Percentiles rank a stretch among this genome's conserved stretches.
These are phyloP conservation scores for Suillus alpinus DNA, from an alignment of 768 basidiomycete genomes.

Conservation along the genomic window DNA sequence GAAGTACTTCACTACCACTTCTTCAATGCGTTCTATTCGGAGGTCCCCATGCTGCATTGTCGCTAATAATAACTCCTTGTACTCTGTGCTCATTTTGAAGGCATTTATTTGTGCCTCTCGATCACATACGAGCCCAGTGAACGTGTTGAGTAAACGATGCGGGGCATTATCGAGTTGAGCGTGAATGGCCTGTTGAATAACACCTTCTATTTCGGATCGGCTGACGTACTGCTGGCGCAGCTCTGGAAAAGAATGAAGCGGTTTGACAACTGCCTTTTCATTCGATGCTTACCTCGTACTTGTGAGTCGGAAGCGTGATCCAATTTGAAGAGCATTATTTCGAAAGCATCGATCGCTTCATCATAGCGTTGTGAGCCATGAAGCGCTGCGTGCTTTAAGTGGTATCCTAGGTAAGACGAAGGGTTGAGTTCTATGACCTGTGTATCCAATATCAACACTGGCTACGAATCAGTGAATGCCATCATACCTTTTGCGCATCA, in stretches of 20 bases:
- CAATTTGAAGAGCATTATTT: neutral
- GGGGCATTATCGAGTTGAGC: neutral
- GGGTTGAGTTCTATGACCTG: neutral
- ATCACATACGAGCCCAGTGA: neutral
- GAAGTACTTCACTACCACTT: neutral
- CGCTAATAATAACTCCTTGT: neutral
- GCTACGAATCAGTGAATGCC: too few relatives aligned
- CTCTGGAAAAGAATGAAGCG: neutral
- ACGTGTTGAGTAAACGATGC: neutral
- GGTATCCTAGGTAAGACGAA: neutral
- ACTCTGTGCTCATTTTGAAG: neutral
- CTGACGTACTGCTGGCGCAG: neutral
- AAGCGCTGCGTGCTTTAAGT: neutral
- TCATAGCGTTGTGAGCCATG: neutral
- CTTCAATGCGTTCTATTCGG: neutral
- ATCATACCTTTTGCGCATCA: neutral
- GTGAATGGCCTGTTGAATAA: neutral
- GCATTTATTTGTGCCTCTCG: neutral
- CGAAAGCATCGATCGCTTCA: neutral
- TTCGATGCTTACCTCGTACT: neutral
- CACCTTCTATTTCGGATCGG: neutral
- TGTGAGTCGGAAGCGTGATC: neutral
- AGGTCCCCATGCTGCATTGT: neutral
- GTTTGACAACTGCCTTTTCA: too few relatives aligned
- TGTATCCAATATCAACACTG: too few relatives aligned